Conservation (phyloP, 2,329 filamentous ascomycete species). For the Diplodia corticola region DNA sequence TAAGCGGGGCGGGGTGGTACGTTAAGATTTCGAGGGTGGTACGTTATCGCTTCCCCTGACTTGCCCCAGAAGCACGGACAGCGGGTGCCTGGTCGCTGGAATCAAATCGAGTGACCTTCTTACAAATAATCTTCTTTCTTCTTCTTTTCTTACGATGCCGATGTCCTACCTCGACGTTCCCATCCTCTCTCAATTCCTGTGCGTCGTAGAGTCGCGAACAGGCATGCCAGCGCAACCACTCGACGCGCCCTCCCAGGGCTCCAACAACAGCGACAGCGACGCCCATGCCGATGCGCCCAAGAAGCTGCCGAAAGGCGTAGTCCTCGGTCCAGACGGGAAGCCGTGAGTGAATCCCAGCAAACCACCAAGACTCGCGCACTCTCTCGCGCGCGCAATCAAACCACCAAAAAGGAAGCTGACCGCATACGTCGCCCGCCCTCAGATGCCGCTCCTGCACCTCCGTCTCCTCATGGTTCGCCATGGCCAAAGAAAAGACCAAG, state of each 20-base stretch:
- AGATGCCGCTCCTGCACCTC: conserved; percentile 74
- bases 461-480: conserved; percentile 59
- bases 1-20: no score
- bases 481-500: conserved; percentile 54
- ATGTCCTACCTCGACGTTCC: conserved; percentile 38
- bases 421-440: conserved; percentile 1
- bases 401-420: neutral
- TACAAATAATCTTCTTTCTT: conserved; percentile 4
- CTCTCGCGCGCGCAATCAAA: no score
- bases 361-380: no score
- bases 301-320: conserved; percentile 68
- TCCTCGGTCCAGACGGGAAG: conserved; percentile 79
- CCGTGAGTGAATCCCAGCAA: conserved; percentile 59
- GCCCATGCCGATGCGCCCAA: conserved; percentile 41
- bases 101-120: neutral
- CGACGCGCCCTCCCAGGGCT: conserved; percentile 31
- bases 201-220: conserved; percentile 38
- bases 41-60: no score
- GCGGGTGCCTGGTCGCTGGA: neutral
- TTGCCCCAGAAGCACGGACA: conserved; percentile 1
- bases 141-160: conserved; percentile 31
- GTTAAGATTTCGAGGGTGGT: no score
- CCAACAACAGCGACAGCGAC: conserved; percentile 23
- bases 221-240: conserved; percentile 41
- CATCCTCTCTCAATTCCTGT: conserved; percentile 42